Base-by-base conservation (phyloP, 2,329 filamentous ascomycete genomes). In the Cladorrhinum sp. region DNA sequence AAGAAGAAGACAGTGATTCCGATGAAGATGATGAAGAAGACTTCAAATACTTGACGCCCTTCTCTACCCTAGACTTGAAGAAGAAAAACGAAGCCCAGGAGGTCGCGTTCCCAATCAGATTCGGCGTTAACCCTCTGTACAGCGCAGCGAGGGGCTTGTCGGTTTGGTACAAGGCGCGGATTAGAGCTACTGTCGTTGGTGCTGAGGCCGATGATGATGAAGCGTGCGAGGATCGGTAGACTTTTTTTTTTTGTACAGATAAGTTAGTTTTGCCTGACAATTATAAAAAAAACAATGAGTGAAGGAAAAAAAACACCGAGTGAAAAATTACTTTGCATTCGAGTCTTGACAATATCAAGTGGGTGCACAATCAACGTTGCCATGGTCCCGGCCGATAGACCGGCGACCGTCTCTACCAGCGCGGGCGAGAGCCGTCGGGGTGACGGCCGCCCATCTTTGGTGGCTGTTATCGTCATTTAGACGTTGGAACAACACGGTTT, bases 81-180 rank as follows among this genome's bases (percentile, higher is more conserved):
- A 96, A 85, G 78, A 99, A 99, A 77, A 98, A 99, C 41, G 93
- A 81, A 0, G 87, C 91, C 93, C 95, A 98, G 72, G 90, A 91
- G 10, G 89, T 83, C 50, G 91, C 92, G 72, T 97, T 98, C 23
- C 95, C 95, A 55, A 96, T 78, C 62, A 98, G 81, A 73, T 98
- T 99, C 3, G 93, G 92, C 61, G 90, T 89, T 27, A 98, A 80
- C 10, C 95, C 95, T 60, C 95, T 87, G 76, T 98, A 99, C 59
- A 97, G 85, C 18, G 90, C 90, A 25, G 81, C 78, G 59, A 89
- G 68, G 20, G 85, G 82, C 74, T 81, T 75, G 74, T 85, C 83
- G 64, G 76, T 79, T 25, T 56, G 27, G 51, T 75, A 71, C 62
- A 85, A 72, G 58, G 75, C 70, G 64, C 81, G 81, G 61, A 87